Conservation (phyloP, 805 yeast species). For the Suhomyces kilbournensis region DNA sequence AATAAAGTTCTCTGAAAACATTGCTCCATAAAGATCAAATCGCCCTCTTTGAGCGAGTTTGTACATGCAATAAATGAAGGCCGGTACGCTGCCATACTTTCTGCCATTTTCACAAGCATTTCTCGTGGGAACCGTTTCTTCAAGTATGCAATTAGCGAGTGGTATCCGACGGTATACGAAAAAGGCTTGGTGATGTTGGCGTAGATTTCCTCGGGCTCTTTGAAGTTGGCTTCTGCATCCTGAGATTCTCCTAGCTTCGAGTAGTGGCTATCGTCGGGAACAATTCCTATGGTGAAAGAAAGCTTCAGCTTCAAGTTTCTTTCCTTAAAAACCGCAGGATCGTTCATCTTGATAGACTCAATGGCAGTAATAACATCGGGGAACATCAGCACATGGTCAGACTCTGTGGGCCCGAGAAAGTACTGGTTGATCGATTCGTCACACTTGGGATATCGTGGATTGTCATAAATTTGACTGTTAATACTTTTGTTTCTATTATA, state of each 20-base stretch:
- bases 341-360: slow-evolving; percentile 32
- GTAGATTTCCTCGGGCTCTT: slow-evolving; percentile 78
- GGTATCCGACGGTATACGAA: slow-evolving; percentile 89
- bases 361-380: slow-evolving; percentile 59
- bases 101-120: slow-evolving; percentile 77
- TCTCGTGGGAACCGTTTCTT: slow-evolving; percentile 64
- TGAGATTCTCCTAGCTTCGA: slow-evolving; percentile 14
- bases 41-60: slow-evolving; percentile 83
- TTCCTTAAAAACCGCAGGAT: slow-evolving; percentile 41
- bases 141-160: slow-evolving; percentile 71
- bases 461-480: slow-evolving; percentile 14
- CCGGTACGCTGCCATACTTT: slow-evolving; percentile 83
- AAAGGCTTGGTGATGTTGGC: slow-evolving; percentile 72
- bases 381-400: slow-evolving; percentile 42
- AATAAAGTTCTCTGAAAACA: slow-evolving; percentile 89
- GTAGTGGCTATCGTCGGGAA: slow-evolving; percentile 33
- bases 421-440: slow-evolving; percentile 66
- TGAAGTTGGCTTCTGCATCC: slow-evolving; percentile 21
- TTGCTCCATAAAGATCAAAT: slow-evolving; percentile 91
- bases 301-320: slow-evolving; percentile 40
- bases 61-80: slow-evolving; percentile 94
- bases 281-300: slow-evolving; percentile 48
- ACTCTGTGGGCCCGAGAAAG: slow-evolving; percentile 52
- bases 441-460: slow-evolving; percentile 39
- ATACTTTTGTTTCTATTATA: neutral